Evolutionary conservation across 129 eudicot genomes (phyloP).

Genomic region (Heracleum sosnowskyi): DNA sequence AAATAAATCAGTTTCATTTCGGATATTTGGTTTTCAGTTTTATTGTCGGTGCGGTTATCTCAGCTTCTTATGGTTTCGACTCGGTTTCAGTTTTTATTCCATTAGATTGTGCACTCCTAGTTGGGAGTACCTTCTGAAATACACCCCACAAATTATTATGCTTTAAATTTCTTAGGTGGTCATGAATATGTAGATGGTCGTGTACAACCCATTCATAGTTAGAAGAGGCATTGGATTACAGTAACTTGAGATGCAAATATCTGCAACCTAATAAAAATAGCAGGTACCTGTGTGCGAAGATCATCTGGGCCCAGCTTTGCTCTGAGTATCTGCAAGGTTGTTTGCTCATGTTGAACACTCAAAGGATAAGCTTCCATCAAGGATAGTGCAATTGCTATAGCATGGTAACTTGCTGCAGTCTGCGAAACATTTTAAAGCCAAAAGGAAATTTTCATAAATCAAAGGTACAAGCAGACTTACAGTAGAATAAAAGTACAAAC

Average conservation of each 20-base stretch:
- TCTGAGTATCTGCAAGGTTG: constrained; percentile 91
- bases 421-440: constrained; percentile 28
- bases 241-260: constrained; percentile 3
- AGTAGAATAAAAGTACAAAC: not conserved
- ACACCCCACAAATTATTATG: not conserved
- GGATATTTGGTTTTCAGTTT: not conserved
- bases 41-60: not conserved
- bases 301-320: constrained; percentile 99
- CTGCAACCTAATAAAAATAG: constrained; percentile 4
- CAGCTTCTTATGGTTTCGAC: not conserved
- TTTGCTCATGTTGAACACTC: constrained; percentile 99
- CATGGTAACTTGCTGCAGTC: constrained; percentile 99
- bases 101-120: not conserved
- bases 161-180: not conserved
- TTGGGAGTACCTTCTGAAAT: not conserved
- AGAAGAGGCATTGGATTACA: not conserved
- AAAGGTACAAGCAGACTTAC: not conserved
- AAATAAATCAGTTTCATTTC: not conserved
- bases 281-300: constrained; percentile 84
- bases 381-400: constrained; percentile 98
- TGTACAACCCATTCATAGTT: not conserved
- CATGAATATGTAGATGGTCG: not conserved
- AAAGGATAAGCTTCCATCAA: constrained; percentile 99
- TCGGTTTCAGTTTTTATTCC: not conserved
- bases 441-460: constrained; percentile 1